Conservation (phyloP, 192 early-diverging fungal genomes). For the Mortierella alpina region DNA sequence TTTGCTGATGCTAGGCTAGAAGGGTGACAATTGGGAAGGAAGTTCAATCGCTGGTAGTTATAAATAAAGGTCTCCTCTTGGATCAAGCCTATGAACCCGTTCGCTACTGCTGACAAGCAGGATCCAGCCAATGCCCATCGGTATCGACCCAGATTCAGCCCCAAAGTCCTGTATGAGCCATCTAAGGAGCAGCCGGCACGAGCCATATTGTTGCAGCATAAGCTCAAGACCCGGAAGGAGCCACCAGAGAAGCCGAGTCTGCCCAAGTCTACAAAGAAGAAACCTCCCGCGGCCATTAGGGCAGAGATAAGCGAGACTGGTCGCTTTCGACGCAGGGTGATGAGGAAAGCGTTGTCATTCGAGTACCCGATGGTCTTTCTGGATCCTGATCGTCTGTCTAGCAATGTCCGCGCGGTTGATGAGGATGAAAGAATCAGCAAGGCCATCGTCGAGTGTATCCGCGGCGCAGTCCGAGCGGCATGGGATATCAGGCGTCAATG, state of each 20-base stretch:
- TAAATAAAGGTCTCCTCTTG: no score
- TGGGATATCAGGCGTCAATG: background rate
- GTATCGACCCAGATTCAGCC: no score
- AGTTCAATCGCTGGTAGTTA: no score
- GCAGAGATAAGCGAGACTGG: background rate
- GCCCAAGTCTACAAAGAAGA: background rate
- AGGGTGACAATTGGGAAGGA: no score
- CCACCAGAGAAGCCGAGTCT: background rate
- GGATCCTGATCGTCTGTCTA: background rate
- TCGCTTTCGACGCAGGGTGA: conserved; percentile 16
- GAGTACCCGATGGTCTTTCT: conserved; percentile 26
- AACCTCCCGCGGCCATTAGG: conserved; percentile 11
- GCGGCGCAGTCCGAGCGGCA: conserved; percentile 1
- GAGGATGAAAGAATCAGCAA: background rate
- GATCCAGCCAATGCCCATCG: no score
- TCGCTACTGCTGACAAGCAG: conserved; percentile 15
- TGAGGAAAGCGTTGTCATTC: conserved; percentile 1
- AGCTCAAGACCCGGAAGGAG: conserved; percentile 5
- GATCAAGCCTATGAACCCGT: no score
- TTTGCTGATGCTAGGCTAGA: no score
- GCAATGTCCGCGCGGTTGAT: background rate
- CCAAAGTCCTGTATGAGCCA: conserved; percentile 21
- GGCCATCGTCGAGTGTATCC: conserved; percentile 4
- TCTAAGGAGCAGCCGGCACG: conserved; percentile 2
- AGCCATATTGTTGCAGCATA: conserved; percentile 1